Evolutionary conservation across 176 grass and related monocot genomes (phyloP).

Genomic region (Phoenix dactylifera): DNA sequence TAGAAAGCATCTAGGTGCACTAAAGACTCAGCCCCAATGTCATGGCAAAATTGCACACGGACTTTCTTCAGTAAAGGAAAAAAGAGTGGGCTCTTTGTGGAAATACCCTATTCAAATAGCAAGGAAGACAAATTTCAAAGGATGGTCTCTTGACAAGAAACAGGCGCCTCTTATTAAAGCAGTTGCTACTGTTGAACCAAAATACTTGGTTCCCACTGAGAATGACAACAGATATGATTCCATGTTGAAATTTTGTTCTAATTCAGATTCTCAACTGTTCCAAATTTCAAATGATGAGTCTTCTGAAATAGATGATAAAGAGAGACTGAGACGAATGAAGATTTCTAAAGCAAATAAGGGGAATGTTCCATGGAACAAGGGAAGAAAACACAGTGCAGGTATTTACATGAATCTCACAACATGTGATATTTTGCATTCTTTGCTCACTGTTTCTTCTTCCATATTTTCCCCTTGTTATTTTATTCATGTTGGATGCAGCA

Average conservation of each 20-base stretch:
- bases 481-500: constrained; percentile 40
- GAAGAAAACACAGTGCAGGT: constrained; percentile 85
- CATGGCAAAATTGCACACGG: too few species aligned
- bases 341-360: constrained; percentile 91
- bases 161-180: background rate
- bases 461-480: background rate
- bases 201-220: constrained; percentile 2
- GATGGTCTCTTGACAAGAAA: background rate
- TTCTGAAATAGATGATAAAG: constrained; percentile 48
- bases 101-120: too few species aligned
- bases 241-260: background rate
- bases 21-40: too few species aligned
- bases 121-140: background rate
- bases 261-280: background rate
- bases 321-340: constrained; percentile 56
- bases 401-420: background rate
- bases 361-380: constrained; percentile 95
- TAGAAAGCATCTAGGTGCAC: too few species aligned
- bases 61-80: too few species aligned
- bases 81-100: too few species aligned
- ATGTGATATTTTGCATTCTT: background rate
- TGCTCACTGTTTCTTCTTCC: background rate
- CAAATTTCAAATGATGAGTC: constrained; percentile 10
- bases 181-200: constrained; percentile 1
- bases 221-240: background rate